These are phyloP conservation scores for Arthrobotrys entomopaga DNA, from an alignment of 2,329 filamentous ascomycete species.

Conservation along the genomic window DNA sequence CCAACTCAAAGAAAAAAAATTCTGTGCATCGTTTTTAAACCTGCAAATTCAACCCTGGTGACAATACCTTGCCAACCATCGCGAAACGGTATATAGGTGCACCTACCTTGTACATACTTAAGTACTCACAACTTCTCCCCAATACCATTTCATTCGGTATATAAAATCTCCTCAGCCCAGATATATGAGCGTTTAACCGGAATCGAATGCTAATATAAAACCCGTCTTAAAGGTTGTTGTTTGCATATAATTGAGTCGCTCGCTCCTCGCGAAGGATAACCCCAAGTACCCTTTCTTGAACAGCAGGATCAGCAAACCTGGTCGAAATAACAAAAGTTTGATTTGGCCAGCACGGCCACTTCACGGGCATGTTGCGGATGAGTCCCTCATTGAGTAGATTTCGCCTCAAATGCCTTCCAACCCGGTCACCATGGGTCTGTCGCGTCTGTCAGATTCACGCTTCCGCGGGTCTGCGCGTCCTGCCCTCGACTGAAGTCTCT, in stretches of 20 bases:
- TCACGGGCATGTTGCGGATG: conserved; percentile 32
- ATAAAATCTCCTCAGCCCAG: too few species aligned
- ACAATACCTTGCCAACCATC: not conserved
- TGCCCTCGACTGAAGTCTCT: conserved; percentile 10
- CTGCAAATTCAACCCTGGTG: conserved; percentile 14
- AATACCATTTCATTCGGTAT: not conserved
- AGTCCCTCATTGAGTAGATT: conserved; percentile 20
- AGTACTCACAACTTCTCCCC: not conserved
- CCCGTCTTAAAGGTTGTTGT: too few species aligned
- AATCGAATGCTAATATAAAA: too few species aligned
- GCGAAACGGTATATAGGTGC: not conserved
- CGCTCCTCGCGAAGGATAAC: too few species aligned
- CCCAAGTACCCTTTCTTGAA: too few species aligned
- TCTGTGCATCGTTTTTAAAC: conserved; percentile 20
- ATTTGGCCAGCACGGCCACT: not conserved
- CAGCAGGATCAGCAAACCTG: too few species aligned
- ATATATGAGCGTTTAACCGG: too few species aligned
- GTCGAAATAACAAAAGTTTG: too few species aligned
- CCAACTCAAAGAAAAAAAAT: conserved; percentile 38
- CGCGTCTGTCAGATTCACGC: conserved; percentile 33
- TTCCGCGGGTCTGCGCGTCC: not conserved
- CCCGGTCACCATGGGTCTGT: conserved; percentile 39
- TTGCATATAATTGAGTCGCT: too few species aligned
- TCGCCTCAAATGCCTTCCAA: conserved; percentile 11
- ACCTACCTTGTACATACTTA: not conserved